phyloP scores from a whole-genome alignment of 768 basidiomycete genomes.

The Inosperma sp. region DNA sequence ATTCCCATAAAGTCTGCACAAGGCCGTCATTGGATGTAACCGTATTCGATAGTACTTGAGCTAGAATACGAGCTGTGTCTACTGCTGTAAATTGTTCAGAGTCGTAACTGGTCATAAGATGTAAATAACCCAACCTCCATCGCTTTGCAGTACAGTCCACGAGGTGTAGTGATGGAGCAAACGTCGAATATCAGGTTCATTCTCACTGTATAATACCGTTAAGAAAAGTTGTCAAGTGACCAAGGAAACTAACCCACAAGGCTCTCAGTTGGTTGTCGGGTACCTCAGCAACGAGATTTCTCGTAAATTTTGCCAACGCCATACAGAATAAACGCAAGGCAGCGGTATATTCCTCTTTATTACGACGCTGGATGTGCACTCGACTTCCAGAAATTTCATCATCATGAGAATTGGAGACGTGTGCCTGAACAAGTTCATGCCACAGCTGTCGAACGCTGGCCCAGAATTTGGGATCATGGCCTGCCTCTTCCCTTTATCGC shows the following conservation, averaged over 20 bases:
- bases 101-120: background rate
- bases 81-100: constrained; percentile 42
- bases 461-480: constrained; percentile 50
- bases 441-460: constrained; percentile 50
- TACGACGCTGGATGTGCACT: background rate
- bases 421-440: constrained; percentile 44
- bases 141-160: constrained; percentile 64
- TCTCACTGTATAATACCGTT: constrained; percentile 43
- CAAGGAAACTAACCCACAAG: constrained; percentile 49
- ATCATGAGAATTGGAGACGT: constrained; percentile 41
- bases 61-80: constrained; percentile 56
- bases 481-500: constrained; percentile 28
- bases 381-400: constrained; percentile 31
- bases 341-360: background rate
- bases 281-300: constrained; percentile 78
- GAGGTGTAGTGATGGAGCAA: constrained; percentile 73
- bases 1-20: constrained; percentile 55
- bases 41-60: constrained; percentile 80
- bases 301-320: constrained; percentile 70
- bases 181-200: constrained; percentile 65
- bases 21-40: constrained; percentile 67
- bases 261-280: constrained; percentile 66
- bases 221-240: background rate
- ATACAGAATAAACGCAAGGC: constrained; percentile 37
- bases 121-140: constrained; percentile 39